These are phyloP conservation scores for Microbotryum intermedium DNA, from an alignment of 1,284 basidiomycete genomes.

Conservation along the genomic window DNA sequence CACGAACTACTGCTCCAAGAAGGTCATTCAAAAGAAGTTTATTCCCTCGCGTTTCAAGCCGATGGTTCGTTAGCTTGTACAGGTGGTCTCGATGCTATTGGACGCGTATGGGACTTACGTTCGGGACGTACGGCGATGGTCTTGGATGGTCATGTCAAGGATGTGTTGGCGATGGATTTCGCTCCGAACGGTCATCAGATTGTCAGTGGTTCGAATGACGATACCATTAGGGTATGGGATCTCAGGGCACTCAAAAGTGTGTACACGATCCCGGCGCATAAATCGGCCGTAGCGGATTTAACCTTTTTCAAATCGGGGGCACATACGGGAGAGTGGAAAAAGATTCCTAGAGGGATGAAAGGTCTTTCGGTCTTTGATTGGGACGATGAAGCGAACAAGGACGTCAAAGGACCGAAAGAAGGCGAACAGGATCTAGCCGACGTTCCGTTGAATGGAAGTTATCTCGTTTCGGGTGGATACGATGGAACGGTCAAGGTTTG, in stretches of 20 bases:
- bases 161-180: slow-evolving; percentile 84
- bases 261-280: slow-evolving; percentile 96
- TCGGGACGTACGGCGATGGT: slow-evolving; percentile 97
- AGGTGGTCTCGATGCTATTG: slow-evolving; percentile 92
- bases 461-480: slow-evolving; percentile 88
- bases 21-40: slow-evolving; percentile 95
- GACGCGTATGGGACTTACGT: slow-evolving; percentile 90
- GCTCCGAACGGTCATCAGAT: slow-evolving; percentile 97
- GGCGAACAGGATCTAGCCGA: slow-evolving; percentile 12
- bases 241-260: slow-evolving; percentile 80
- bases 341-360: slow-evolving; percentile 14
- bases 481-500: slow-evolving; percentile 92
- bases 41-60: slow-evolving; percentile 86
- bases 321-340: not conserved
- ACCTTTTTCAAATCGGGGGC: slow-evolving; percentile 66
- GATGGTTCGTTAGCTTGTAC: slow-evolving; percentile 89
- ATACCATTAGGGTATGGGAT: slow-evolving; percentile 98
- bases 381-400: slow-evolving; percentile 11
- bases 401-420: slow-evolving; percentile 2
- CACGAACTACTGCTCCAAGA: slow-evolving; percentile 85
- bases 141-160: slow-evolving; percentile 90
- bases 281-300: slow-evolving; percentile 87
- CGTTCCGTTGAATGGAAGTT: slow-evolving; percentile 58
- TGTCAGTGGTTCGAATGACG: slow-evolving; percentile 91
- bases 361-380: slow-evolving; percentile 38